Conservation (phyloP, 2,329 filamentous ascomycete species). For the Pseudogymnoascus sp. region DNA sequence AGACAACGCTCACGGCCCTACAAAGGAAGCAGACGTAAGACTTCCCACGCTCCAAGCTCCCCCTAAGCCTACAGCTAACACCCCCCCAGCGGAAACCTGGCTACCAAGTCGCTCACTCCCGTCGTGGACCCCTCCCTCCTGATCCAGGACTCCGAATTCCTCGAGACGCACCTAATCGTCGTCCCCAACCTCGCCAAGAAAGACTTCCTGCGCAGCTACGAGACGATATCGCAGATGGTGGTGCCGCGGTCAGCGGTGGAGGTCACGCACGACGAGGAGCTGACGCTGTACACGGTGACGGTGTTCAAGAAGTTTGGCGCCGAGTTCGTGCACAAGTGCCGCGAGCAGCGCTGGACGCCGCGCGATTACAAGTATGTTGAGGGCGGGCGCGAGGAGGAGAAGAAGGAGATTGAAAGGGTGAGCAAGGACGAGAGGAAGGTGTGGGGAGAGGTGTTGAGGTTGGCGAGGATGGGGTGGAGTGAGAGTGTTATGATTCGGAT, state of each 20-base stretch:
- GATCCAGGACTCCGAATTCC: constrained; percentile 86
- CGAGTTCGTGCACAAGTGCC: constrained; percentile 86
- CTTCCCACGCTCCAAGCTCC: neutral
- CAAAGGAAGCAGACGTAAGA: constrained; percentile 80
- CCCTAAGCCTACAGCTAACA: constrained; percentile 16
- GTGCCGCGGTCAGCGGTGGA: constrained; percentile 80
- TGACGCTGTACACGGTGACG: constrained; percentile 77
- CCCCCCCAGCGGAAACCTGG: constrained; percentile 67
- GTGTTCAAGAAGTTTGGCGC: constrained; percentile 84
- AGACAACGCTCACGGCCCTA: constrained; percentile 70
- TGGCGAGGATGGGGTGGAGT: constrained; percentile 87
- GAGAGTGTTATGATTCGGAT: constrained; percentile 95
- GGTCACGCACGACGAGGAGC: constrained; percentile 81
- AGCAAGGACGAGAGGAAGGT: constrained; percentile 81
- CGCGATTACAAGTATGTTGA: constrained; percentile 90
- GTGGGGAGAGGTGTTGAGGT: constrained; percentile 81
- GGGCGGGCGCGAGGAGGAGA: constrained; percentile 82
- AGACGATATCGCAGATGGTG: constrained; percentile 82
- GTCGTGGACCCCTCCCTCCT: constrained; percentile 74
- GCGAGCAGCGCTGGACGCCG: constrained; percentile 90
- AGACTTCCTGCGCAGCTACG: constrained; percentile 83
- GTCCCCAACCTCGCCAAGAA: constrained; percentile 74
- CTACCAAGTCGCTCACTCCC: constrained; percentile 86
- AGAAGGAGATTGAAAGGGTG: constrained; percentile 74
- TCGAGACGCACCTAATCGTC: constrained; percentile 89